phyloP scores from a whole-genome alignment of 441 rosid genomes.

The Geranium incanum region DNA sequence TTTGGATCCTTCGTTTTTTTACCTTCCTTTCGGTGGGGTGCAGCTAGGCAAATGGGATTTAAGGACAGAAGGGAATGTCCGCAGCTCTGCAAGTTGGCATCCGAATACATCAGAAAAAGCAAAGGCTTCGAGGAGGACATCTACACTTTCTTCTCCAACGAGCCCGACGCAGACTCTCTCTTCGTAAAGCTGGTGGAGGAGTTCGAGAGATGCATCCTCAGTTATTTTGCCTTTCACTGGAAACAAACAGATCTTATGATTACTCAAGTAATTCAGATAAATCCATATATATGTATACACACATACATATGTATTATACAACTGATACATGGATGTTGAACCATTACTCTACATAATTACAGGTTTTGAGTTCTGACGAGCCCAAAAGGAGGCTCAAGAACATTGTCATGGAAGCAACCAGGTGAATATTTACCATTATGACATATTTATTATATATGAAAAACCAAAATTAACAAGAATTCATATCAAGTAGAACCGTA shows the following conservation, averaged over 20 bases:
- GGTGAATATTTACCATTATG: constrained; percentile 29
- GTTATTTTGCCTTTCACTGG: constrained; percentile 96
- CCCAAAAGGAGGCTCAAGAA: constrained; percentile 80
- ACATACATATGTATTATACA: background rate
- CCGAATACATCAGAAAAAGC: constrained; percentile 64
- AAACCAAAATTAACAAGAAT: no score
- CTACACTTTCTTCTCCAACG: constrained; percentile 57
- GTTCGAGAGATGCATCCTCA: constrained; percentile 90
- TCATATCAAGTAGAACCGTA: background rate
- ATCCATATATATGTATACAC: background rate
- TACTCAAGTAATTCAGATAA: constrained; percentile 48
- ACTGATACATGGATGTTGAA: no score
- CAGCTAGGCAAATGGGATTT: constrained; percentile 95
- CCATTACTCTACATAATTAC: constrained; percentile 11
- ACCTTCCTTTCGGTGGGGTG: background rate
- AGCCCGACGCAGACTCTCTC: constrained; percentile 76
- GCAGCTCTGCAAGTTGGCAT: constrained; percentile 68
- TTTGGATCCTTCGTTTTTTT: background rate
- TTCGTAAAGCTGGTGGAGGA: constrained; percentile 89
- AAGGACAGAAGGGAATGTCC: constrained; percentile 82
- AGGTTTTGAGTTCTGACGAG: constrained; percentile 79
- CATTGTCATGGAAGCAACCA: constrained; percentile 89
- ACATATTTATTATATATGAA: no score
- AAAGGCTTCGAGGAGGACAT: constrained; percentile 76
- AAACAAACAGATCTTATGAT: constrained; percentile 76